A percentile compares a stretch with the other conserved stretches of the same genome.
phyloP scores from a whole-genome alignment of 2,329 filamentous ascomycete genomes.

The Nothophaeocryptopus gaeumannii region DNA sequence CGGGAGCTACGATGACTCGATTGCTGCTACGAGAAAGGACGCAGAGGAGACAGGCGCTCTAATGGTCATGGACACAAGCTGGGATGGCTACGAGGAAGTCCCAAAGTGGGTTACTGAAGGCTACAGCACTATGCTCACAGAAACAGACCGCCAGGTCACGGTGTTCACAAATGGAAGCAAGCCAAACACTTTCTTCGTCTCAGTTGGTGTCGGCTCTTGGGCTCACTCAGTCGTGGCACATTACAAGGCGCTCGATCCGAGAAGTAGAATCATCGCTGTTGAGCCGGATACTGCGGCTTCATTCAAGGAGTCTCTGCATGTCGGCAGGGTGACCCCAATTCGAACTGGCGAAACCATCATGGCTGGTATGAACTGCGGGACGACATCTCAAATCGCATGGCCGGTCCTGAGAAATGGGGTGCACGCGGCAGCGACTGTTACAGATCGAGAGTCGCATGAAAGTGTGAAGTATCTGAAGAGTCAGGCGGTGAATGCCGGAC shows the following conservation, averaged over 20 bases:
- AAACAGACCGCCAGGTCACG: conserved; percentile 62
- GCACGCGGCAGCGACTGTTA: conserved; percentile 60
- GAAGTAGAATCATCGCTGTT: conserved; percentile 57
- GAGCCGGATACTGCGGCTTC: conserved; percentile 67
- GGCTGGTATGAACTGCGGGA: conserved; percentile 71
- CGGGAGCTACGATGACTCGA: conserved; percentile 63
- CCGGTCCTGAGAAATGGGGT: conserved; percentile 56
- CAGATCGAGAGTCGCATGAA: conserved; percentile 60
- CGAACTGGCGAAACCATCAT: conserved; percentile 65
- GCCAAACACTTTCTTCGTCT: conserved; percentile 57
- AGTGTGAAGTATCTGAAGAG: conserved; percentile 55
- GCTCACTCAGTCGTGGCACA: conserved; percentile 66
- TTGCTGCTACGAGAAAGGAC: conserved; percentile 51
- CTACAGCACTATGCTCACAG: conserved; percentile 69
- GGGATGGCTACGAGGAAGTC: conserved; percentile 63
- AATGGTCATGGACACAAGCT: conserved; percentile 67
- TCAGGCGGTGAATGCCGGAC: conserved; percentile 53
- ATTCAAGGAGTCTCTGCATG: conserved; percentile 53
- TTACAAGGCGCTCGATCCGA: conserved; percentile 51
- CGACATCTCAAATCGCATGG: conserved; percentile 65
- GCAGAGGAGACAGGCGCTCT: conserved; percentile 45
- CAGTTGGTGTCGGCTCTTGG: conserved; percentile 71
- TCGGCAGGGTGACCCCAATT: conserved; percentile 50
- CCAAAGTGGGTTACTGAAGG: conserved; percentile 75
- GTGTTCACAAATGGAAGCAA: conserved; percentile 31